Evolutionary conservation across 306 rosid species (phyloP).

Genomic region (Casuarina cunninghamiana): DNA sequence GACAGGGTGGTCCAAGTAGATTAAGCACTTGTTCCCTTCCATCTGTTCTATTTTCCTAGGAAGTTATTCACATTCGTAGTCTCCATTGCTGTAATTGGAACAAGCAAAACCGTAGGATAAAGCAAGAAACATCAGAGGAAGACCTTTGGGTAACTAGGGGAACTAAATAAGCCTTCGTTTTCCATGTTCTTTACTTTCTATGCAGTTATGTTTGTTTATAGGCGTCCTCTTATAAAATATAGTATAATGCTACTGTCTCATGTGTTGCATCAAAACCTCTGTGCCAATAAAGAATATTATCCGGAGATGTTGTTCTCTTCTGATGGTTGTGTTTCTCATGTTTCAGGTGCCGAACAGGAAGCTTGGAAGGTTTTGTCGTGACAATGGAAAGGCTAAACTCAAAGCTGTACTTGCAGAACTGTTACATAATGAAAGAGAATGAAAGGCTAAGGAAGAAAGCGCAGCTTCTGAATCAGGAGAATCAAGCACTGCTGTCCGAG

Average conservation of each 20-base stretch:
- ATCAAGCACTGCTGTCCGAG: constrained; percentile 82
- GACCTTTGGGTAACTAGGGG: not conserved
- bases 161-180: too few relatives aligned
- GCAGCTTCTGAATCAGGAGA: constrained; percentile 90
- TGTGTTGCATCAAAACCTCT: constrained; percentile 12
- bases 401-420: constrained; percentile 88
- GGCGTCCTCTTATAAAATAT: not conserved
- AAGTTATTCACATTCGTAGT: constrained; percentile 42
- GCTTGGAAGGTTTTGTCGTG: constrained; percentile 1
- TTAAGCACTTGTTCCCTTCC: constrained; percentile 33
- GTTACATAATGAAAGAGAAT: constrained; percentile 94
- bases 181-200: not conserved
- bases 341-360: constrained; percentile 33
- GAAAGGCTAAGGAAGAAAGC: constrained; percentile 97
- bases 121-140: constrained; percentile 32
- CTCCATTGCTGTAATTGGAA: constrained; percentile 38
- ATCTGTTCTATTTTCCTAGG: constrained; percentile 45
- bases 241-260: not conserved
- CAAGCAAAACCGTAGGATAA: constrained; percentile 39
- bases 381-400: constrained; percentile 93
- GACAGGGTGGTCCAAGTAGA: constrained; percentile 57
- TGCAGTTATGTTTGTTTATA: not conserved
- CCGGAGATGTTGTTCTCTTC: constrained; percentile 1
- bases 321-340: not conserved
- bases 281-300: constrained; percentile 8